Evolutionary conservation across 1,284 basidiomycete genomes (phyloP).

Genomic region (Ganoderma lucidum): DNA sequence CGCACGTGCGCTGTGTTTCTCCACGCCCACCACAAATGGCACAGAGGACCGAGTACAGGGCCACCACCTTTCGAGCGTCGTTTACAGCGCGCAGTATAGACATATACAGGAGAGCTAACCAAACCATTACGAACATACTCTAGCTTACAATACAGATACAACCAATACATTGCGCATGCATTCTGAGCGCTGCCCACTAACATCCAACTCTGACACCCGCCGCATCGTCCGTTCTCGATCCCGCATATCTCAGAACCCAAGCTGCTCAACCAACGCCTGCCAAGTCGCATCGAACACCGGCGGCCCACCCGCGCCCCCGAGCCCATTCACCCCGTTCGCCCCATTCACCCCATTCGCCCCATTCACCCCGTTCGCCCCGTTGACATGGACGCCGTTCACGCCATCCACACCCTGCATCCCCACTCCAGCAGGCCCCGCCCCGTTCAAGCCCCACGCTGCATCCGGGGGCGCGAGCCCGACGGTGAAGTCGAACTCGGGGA

Average conservation of each 20-base stretch:
- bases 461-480: neutral
- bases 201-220: neutral
- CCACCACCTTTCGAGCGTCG: too few species aligned
- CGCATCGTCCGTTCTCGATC: neutral
- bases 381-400: neutral
- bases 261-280: slow-evolving; percentile 72
- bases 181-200: too few species aligned
- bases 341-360: neutral
- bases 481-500: slow-evolving; percentile 31
- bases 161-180: too few species aligned
- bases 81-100: too few species aligned
- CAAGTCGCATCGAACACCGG: slow-evolving; percentile 63
- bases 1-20: slow-evolving; percentile 33
- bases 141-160: neutral
- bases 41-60: too few species aligned
- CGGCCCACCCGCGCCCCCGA: slow-evolving; percentile 19
- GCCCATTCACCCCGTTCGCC: neutral
- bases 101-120: neutral
- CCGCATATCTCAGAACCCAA: slow-evolving; percentile 56
- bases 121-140: neutral
- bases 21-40: too few species aligned
- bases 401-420: neutral
- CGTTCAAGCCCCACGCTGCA: neutral
- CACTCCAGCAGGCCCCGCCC: neutral
- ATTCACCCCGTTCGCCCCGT: neutral